These are phyloP conservation scores for Guadua angustifolia DNA, from an alignment of 176 grass and related monocot species.

Conservation along the genomic window DNA sequence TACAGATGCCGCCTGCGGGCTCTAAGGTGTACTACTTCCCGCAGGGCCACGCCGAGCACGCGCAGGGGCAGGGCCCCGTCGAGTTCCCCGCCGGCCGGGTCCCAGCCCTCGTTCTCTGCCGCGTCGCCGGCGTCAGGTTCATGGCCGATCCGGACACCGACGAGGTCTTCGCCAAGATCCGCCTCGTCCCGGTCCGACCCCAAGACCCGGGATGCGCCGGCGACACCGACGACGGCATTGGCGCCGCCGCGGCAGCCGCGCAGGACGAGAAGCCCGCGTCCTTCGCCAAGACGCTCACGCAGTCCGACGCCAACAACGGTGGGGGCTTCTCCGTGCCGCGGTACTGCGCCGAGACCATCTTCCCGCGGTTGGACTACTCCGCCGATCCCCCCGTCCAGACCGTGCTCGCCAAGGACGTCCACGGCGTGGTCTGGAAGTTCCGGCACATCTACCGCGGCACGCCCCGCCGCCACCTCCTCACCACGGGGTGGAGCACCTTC, in stretches of 20 bases:
- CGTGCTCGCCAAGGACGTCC: slow-evolving; percentile 96
- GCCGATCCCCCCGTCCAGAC: slow-evolving; percentile 95
- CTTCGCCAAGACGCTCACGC: slow-evolving; percentile 97
- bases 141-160: slow-evolving; percentile 85
- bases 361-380: slow-evolving; percentile 90
- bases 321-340: slow-evolving; percentile 96
- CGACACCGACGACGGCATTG: slow-evolving; percentile 56
- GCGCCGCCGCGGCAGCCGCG: slow-evolving; percentile 42
- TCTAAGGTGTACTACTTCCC: slow-evolving; percentile 95
- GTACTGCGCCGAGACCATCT: slow-evolving; percentile 99
- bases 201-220: slow-evolving; percentile 41
- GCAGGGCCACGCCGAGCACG: slow-evolving; percentile 90
- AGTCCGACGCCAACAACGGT: slow-evolving; percentile 99
- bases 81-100: slow-evolving; percentile 25
- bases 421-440: slow-evolving; percentile 95
- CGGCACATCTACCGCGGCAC: slow-evolving; percentile 96
- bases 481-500: slow-evolving; percentile 97
- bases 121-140: slow-evolving; percentile 55
- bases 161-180: slow-evolving; percentile 89
- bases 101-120: slow-evolving; percentile 65
- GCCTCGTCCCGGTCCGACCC: slow-evolving; percentile 54
- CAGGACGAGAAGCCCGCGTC: slow-evolving; percentile 70
- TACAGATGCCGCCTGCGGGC: slow-evolving; percentile 71
- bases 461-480: slow-evolving; percentile 85
- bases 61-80: slow-evolving; percentile 46